These are phyloP conservation scores for Phanerochaete sordida DNA, from an alignment of 768 basidiomycete species.

Conservation along the genomic window DNA sequence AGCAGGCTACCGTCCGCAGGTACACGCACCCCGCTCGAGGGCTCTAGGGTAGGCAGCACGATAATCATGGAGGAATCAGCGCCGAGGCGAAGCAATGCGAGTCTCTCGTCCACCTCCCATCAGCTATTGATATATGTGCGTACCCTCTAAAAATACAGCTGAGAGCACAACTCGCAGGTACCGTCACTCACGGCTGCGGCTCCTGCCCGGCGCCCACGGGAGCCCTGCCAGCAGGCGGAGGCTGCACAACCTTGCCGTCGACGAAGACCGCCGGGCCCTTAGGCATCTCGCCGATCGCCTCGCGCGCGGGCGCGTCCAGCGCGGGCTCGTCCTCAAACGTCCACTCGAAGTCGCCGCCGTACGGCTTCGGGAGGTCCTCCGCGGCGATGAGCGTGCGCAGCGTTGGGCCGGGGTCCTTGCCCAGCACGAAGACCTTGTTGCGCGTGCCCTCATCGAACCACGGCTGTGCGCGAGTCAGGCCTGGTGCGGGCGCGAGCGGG, in stretches of 20 bases:
- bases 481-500: neutral
- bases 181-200: too few relatives aligned
- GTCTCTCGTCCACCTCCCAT: too few relatives aligned
- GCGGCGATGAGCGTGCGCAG: slow-evolving; percentile 49
- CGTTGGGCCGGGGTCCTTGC: slow-evolving; percentile 50
- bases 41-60: too few relatives aligned
- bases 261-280: slow-evolving; percentile 50
- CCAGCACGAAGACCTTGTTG: slow-evolving; percentile 73
- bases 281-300: slow-evolving; percentile 47
- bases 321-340: slow-evolving; percentile 61
- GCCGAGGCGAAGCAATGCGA: too few relatives aligned
- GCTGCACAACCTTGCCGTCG: slow-evolving; percentile 38
- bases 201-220: too few relatives aligned
- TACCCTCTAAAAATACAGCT: too few relatives aligned
- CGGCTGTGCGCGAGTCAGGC: slow-evolving; percentile 32
- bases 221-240: slow-evolving; percentile 3
- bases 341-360: slow-evolving; percentile 77
- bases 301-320: slow-evolving; percentile 53
- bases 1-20: too few relatives aligned
- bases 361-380: slow-evolving; percentile 56
- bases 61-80: too few relatives aligned
- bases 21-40: too few relatives aligned
- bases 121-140: too few relatives aligned
- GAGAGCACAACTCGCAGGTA: too few relatives aligned
- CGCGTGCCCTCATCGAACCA: slow-evolving; percentile 83